A percentile compares a stretch with the other conserved stretches of the same genome.
Evolutionary conservation across 352 stramenopile genomes (phyloP).

Genomic region (Elongisporangium undulatum): DNA sequence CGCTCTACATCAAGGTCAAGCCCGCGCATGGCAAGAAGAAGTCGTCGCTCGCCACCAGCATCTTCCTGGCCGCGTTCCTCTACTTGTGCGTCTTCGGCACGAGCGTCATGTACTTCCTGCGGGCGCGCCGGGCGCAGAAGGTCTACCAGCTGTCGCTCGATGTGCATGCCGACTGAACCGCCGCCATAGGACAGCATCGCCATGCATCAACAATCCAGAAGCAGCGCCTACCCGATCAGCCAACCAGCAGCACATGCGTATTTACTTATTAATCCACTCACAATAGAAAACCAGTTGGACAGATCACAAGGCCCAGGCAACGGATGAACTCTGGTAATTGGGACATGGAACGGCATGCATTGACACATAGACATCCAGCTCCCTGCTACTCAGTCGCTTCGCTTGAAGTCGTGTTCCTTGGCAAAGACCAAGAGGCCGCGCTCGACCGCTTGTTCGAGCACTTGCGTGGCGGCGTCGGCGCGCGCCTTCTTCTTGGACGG

Average conservation of each 20-base stretch:
- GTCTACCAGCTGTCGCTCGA: constrained; percentile 87
- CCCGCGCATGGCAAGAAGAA: constrained; percentile 78
- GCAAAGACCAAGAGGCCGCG: neutral
- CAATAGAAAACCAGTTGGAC: neutral
- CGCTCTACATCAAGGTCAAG: constrained; percentile 82
- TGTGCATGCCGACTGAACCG: constrained; percentile 69
- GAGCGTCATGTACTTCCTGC: constrained; percentile 84
- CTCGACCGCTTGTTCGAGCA: constrained; percentile 77
- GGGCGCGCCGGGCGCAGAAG: constrained; percentile 72
- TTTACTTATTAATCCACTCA: neutral
- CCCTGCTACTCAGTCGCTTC: neutral
- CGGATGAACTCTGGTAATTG: neutral
- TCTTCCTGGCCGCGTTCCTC: constrained; percentile 83
- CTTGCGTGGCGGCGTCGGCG: constrained; percentile 38
- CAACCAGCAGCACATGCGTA: neutral
- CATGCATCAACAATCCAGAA: neutral
- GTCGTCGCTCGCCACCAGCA: constrained; percentile 77
- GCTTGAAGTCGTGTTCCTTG: neutral
- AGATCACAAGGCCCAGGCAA: neutral
- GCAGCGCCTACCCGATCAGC: too few relatives aligned
- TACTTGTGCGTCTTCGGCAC: constrained; percentile 84
- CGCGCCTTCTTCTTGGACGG: constrained; percentile 86
- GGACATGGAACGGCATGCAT: neutral
- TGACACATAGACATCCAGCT: neutral
- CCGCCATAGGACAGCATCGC: neutral